Evolutionary conservation across 2,329 filamentous ascomycete species (phyloP), one percentile per base, ranked within the genome.

Genomic region (Talaromyces sp.): DNA sequence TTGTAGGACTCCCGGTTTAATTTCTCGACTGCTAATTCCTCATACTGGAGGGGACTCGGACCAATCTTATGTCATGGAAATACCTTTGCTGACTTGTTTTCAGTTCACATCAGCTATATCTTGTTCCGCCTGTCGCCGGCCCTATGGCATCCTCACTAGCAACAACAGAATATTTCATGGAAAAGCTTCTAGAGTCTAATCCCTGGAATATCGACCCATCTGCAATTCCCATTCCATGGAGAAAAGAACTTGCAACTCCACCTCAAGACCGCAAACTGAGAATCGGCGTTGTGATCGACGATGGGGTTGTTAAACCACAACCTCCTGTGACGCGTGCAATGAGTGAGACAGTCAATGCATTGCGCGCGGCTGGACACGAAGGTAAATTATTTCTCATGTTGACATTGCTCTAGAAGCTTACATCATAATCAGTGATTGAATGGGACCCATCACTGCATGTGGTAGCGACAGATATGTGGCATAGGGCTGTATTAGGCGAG

Each of bases 301-400:
- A 87, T 54, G 82, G 79, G 0, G 74, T 86, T 6, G 82, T 86
- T 1, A 78, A 76, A 56, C 82, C 82, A 0, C 84, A 85, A 51
- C 84, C 84, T 1, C 84, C 84, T 0, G 75, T 87, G 16, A 69
- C 71, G 1, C 72, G 85, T 24, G 85, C 83, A 0, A 64, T 89
- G 45, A 67, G 71, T 2, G 66, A 74, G 5, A 70, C 82, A 0
- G 76, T 75, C 0, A 67, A 72, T 78, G 86, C 32, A 65, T 86
- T 51, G 70, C 85, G 2, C 78, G 85, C 7, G 82, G 84, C 79
- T 65, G 81, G 58, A 70, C 81, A 17, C 74, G 78, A 57, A 76
- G 80, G 64, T 66, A 54, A 36, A 24, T 33, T 10, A 33, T 20
- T 16, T 39, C 3, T 22, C n/a, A 29, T 22, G 4, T 27, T n/a